phyloP scores from a whole-genome alignment of 768 basidiomycete genomes.

The Hygrocybe coccinea region DNA sequence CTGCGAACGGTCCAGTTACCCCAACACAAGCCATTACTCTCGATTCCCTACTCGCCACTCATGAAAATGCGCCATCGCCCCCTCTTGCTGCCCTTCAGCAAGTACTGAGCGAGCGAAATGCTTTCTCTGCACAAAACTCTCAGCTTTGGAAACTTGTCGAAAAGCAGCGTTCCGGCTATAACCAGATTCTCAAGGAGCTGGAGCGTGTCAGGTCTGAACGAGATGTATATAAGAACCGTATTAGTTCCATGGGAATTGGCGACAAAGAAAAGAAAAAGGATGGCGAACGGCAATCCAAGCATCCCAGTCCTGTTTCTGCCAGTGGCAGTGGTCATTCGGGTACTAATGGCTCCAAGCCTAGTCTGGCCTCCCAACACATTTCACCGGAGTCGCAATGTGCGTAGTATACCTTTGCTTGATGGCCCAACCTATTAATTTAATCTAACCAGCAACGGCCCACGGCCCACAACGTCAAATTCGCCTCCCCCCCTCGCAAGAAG shows the following conservation, averaged over 20 bases:
- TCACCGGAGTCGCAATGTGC: slow-evolving; percentile 2
- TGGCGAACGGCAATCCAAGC: slow-evolving; percentile 12
- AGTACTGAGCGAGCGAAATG: slow-evolving; percentile 75
- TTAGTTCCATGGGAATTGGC: slow-evolving; percentile 22
- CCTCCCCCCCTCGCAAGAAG: slow-evolving; percentile 40
- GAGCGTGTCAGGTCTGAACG: slow-evolving; percentile 81
- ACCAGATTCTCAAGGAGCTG: slow-evolving; percentile 75
- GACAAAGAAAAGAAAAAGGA: slow-evolving; percentile 27
- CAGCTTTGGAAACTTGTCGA: slow-evolving; percentile 95
- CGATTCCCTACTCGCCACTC: slow-evolving; percentile 51
- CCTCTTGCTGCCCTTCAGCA: slow-evolving; percentile 68
- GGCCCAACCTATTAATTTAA: not conserved
- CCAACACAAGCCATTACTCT: slow-evolving; percentile 42
- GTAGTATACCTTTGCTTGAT: slow-evolving; percentile 10
- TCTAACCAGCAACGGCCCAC: slow-evolving; percentile 27
- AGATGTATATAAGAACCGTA: slow-evolving; percentile 57
- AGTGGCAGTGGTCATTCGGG: too few species aligned
- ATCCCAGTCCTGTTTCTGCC: not conserved
- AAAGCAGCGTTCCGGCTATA: slow-evolving; percentile 81
- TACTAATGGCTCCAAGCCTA: slow-evolving; percentile 34
- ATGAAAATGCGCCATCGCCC: slow-evolving; percentile 52
- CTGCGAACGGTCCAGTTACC: slow-evolving; percentile 19
- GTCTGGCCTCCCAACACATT: slow-evolving; percentile 11
- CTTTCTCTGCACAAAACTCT: slow-evolving; percentile 73
- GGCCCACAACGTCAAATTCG: slow-evolving; percentile 29